These are phyloP conservation scores for Ceratocystis cacaofunesta DNA, from an alignment of 2,329 filamentous ascomycete genomes.

Conservation along the genomic window DNA sequence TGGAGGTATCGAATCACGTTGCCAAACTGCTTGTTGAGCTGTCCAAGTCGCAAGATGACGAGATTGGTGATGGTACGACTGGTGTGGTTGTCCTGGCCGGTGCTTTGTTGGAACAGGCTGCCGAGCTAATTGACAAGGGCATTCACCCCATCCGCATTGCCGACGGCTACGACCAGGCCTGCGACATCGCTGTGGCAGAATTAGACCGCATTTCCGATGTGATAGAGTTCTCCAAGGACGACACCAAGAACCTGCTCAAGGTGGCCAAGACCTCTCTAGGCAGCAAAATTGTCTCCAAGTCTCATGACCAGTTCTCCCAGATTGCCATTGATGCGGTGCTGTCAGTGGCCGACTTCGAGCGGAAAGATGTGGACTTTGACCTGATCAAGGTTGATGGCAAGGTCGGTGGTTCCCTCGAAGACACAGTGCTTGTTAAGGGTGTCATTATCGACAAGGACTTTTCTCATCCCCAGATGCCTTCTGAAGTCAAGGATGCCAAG, in stretches of 20 bases:
- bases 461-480: slow-evolving; percentile 97
- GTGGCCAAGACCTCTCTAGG: slow-evolving; percentile 92
- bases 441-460: slow-evolving; percentile 99
- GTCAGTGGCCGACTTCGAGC: slow-evolving; percentile 87
- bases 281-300: slow-evolving; percentile 98
- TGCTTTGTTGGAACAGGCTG: slow-evolving; percentile 87
- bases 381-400: slow-evolving; percentile 99
- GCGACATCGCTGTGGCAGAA: slow-evolving; percentile 87
- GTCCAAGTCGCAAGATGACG: slow-evolving; percentile 95
- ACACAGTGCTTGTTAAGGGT: slow-evolving; percentile 87
- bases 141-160: slow-evolving; percentile 98
- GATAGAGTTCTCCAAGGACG: slow-evolving; percentile 66
- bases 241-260: slow-evolving; percentile 78
- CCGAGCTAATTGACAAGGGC: slow-evolving; percentile 97
- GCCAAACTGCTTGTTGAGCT: slow-evolving; percentile 93
- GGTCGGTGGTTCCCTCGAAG: slow-evolving; percentile 84
- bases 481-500: slow-evolving; percentile 87
- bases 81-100: slow-evolving; percentile 94
- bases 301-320: slow-evolving; percentile 93
- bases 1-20: slow-evolving; percentile 98
- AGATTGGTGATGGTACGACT: slow-evolving; percentile 96
- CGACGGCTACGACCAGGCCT: slow-evolving; percentile 94
- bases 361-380: slow-evolving; percentile 96
- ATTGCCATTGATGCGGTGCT: slow-evolving; percentile 96
- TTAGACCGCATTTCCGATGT: slow-evolving; percentile 86